Evolutionary conservation across 768 basidiomycete species (phyloP), one percentile per base, ranked within the genome.

Genomic region (Leccinum variicolor): DNA sequence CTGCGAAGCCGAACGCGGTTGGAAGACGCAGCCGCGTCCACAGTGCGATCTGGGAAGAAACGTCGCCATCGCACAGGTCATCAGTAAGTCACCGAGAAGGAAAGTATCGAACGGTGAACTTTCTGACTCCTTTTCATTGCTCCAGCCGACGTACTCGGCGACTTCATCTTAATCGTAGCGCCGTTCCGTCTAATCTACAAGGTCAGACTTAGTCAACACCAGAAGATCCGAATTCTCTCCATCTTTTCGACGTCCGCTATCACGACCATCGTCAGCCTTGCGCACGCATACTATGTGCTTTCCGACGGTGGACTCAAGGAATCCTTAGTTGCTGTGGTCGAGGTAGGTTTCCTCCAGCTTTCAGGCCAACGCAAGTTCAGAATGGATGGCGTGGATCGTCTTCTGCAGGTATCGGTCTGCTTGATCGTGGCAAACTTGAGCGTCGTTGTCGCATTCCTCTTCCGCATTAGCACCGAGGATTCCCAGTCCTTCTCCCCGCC

Each of bases 181-280:
- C 56, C 56, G 13, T 53, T 31, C n/a, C 31, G 43, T 13, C 25
- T 57, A 14, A 15, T 57, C 10, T 43, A 47, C 25, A 53, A 19
- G n/a, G 51, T 57, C 43, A 34, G 51, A 17, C 43, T 57, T 11
- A 47, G 45, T 31, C 25, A 23, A 17, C 11, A 19, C 15, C 55
- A 56, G 19, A 56, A 56, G 17, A 56, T 56, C 23, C 49, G 55
- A 33, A 31, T 56, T 31, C 39, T 56, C 31, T 45, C 50, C 10
- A 56, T 56, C 49, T 56, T 56, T 45, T 56, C 55, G 23, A 39
- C 55, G 3, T 56, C 55, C 31, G 55, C 55, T 13, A 56, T 56
- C 29, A 47, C 56, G 17, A 56, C 56, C 2, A 4, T 47, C 9
- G 56, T 56, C 25, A 46, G 45, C 14, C 45, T 46, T 15, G 4